Evolutionary conservation across 345 rosid species (phyloP), one percentile per base, ranked within the genome.

Genomic region (Euphorbia tirucalli): DNA sequence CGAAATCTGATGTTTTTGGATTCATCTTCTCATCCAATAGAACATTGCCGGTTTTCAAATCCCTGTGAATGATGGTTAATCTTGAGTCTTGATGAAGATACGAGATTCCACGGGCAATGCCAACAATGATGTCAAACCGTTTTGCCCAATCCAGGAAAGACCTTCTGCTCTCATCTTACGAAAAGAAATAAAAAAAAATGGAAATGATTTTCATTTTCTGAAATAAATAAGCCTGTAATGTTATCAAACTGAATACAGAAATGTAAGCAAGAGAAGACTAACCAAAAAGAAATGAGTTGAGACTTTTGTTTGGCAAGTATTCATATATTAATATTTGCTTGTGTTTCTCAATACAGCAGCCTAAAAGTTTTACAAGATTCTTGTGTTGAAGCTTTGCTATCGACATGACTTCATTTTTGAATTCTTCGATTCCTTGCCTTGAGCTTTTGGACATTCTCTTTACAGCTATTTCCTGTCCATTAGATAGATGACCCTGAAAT

Each of bases 1-100:
- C 91, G 0, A 89, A 91, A 78, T 89, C 92, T 3, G 94, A 83
- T 37, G 87, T 87, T 71, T 91, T 89, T 0, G 90, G 92, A 11
- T 74, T 81, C 86, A 88, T 66, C 0, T 44, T 71, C 0, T 66
- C 72, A 58, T 91, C 94, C 1, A 89, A 60, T 30, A 91, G 83
- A 56, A 89, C 67, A 70, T 87, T 91, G 71, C 92, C 87, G 1
- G 87, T 82, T 71, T 88, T n/a, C n/a, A n/a, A n/a, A n/a, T n/a
- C n/a, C n/a, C n/a, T n/a, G n/a, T n/a, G n/a, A n/a, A n/a, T n/a
- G n/a, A n/a, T n/a, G n/a, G n/a, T n/a, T n/a, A n/a, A n/a, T n/a
- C n/a, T n/a, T n/a, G n/a, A n/a, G n/a, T n/a, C n/a, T n/a, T n/a
- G n/a, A n/a, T n/a, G n/a, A n/a, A n/a, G n/a, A n/a, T n/a, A n/a